A percentile compares a stretch with the other conserved stretches of the same genome.
Conservation (phyloP, 2,329 filamentous ascomycete species). For the Cryphonectria naterciae region DNA sequence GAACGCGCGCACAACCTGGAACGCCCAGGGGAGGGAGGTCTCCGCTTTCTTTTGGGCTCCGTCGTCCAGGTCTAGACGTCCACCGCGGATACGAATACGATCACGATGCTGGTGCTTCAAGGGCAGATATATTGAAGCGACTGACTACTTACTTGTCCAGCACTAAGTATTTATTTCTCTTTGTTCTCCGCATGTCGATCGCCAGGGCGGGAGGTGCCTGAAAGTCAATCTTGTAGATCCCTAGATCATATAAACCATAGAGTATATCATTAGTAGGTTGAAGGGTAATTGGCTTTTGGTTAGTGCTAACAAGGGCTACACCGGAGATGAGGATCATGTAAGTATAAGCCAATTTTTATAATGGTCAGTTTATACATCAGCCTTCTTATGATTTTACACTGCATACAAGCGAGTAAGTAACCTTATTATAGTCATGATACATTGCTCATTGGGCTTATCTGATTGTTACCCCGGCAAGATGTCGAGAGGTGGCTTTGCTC, state of each 20-base stretch:
- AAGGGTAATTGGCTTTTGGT: no score
- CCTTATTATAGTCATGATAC: background rate
- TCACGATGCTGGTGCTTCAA: background rate
- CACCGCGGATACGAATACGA: slow-evolving; percentile 10
- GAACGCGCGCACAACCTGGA: background rate
- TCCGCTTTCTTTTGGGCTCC: background rate
- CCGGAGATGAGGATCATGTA: background rate
- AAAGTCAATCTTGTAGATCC: no score
- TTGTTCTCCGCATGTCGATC: background rate
- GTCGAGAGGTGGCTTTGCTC: no score
- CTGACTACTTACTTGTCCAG: background rate
- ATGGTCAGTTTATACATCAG: background rate
- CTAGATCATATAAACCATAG: no score
- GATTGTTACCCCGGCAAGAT: no score
- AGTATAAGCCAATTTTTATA: background rate
- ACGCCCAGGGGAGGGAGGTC: background rate
- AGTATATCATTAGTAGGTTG: no score
- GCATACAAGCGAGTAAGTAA: no score
- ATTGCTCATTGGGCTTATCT: no score
- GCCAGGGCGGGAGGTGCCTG: no score
- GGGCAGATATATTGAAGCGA: background rate
- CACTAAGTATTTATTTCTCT: background rate
- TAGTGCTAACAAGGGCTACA: background rate
- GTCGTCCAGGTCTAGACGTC: background rate
- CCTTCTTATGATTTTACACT: background rate